Conservation (phyloP, 495 filamentous ascomycete genomes). For the Penicillium lividum region DNA sequence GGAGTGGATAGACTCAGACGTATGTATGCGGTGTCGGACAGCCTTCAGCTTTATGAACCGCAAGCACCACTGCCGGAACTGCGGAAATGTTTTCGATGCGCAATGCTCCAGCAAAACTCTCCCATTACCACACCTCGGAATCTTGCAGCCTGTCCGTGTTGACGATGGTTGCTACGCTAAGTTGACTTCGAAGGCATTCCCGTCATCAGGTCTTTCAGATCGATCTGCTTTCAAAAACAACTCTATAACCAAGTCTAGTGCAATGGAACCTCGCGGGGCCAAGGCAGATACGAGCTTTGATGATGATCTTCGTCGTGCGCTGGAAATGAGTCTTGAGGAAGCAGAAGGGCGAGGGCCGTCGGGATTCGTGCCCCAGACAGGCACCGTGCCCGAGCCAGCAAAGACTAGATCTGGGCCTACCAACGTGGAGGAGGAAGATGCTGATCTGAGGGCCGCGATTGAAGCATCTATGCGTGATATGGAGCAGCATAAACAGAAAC, state of each 20-base stretch:
- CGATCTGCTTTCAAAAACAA: constrained; percentile 52
- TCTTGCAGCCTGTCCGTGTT: constrained; percentile 88
- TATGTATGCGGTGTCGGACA: constrained; percentile 97
- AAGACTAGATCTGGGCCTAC: constrained; percentile 38
- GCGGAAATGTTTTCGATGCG: constrained; percentile 93
- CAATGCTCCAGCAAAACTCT: constrained; percentile 88
- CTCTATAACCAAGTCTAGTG: constrained; percentile 53
- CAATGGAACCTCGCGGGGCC: constrained; percentile 88
- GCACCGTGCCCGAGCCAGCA: constrained; percentile 42
- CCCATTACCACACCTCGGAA: constrained; percentile 89
- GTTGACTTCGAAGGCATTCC: constrained; percentile 68
- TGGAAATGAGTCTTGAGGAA: constrained; percentile 97
- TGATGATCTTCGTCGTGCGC: constrained; percentile 86
- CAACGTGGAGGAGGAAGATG: constrained; percentile 64
- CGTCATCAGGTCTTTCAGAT: constrained; percentile 44
- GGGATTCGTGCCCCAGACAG: constrained; percentile 71
- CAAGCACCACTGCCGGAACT: constrained; percentile 97
- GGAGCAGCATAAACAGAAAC: constrained; percentile 95
- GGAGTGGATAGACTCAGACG: constrained; percentile 96
- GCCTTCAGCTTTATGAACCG: constrained; percentile 96
- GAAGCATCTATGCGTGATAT: constrained; percentile 95
- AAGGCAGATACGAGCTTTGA: constrained; percentile 88
- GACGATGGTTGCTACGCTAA: constrained; percentile 94
- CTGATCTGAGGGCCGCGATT: constrained; percentile 93
- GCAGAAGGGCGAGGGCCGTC: constrained; percentile 71